phyloP scores from a whole-genome alignment of 208 protist genomes.

The Acanthamoeba culbertsoni region DNA sequence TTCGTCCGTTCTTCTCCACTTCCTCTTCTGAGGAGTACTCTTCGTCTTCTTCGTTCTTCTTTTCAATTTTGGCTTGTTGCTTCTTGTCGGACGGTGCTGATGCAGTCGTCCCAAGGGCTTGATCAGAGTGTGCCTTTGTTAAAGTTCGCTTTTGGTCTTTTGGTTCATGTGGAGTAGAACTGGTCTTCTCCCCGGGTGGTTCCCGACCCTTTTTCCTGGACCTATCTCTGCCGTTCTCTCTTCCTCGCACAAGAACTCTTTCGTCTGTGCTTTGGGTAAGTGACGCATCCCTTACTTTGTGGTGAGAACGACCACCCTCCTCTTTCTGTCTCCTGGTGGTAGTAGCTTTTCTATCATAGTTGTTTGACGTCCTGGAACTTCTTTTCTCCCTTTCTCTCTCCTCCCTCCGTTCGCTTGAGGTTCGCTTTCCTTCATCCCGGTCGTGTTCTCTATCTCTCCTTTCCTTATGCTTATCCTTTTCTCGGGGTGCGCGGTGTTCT shows the following conservation, averaged over 20 bases:
- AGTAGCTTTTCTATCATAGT: too few relatives aligned
- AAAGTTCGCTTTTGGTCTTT: too few relatives aligned
- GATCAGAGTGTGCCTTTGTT: background rate
- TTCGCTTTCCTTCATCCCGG: background rate
- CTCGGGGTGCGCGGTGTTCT: background rate
- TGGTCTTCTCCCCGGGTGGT: too few relatives aligned
- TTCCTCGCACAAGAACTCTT: too few relatives aligned
- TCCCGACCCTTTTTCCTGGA: too few relatives aligned
- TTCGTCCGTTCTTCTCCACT: background rate
- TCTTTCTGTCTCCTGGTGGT: too few relatives aligned
- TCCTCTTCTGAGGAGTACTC: constrained; percentile 45
- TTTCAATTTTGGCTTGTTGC: background rate
- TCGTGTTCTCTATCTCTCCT: background rate
- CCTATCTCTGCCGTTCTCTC: too few relatives aligned
- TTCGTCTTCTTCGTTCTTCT: background rate
- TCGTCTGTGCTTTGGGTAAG: too few relatives aligned
- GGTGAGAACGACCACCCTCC: too few relatives aligned
- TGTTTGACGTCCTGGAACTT: background rate
- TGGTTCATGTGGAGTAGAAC: too few relatives aligned
- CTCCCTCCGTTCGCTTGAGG: background rate
- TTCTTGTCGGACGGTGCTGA: too few relatives aligned
- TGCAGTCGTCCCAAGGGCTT: background rate
- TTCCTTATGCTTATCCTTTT: background rate
- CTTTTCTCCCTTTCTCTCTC: background rate
- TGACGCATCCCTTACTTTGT: too few relatives aligned